Base-by-base conservation (phyloP, 2,329 filamentous ascomycete genomes). In the Cyphellophora europaea region DNA sequence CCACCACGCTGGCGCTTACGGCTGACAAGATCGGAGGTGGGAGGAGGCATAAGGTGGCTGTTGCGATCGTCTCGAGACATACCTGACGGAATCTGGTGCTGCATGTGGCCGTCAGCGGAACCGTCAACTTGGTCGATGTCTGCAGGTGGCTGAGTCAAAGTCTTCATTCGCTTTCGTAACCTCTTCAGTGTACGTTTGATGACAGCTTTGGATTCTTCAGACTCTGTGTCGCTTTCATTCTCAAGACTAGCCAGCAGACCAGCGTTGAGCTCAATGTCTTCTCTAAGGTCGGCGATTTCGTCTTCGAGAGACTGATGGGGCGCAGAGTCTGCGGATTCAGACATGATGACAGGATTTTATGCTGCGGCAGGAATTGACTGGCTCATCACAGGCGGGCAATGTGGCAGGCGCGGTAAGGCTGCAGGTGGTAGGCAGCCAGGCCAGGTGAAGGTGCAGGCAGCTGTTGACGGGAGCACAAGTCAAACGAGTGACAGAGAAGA, bases 1-100 rank as follows among this genome's bases (percentile, higher is more conserved):
- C 41, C 32, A 8, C n/a, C 35, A 37, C 44, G 36, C 15, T 33
- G 40, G 30, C 48, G 41, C 35, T 50, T 50, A 27, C 46, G 35
- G 28, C 35, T 42, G 11, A 30, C 27, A 4, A 44, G 27, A n/a
- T 32, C 35, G 19, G 15, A 29, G 5, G 17, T 30, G 12, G 39
- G 23, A 5, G 19, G 40, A 6, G 32, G 40, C 30, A 30, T 32
- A 11, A 31, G 29, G 27, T 36, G 11, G 16, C 28, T 13, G 28
- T 33, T 17, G 32, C 15, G 27, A 16, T 21, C n/a, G 13, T 38
- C 11, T 10, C 16, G n/a, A n/a, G n/a, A n/a, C n/a, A n/a, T n/a
- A n/a, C n/a, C n/a, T n/a, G n/a, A n/a, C n/a, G n/a, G n/a, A n/a
- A n/a, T n/a, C n/a, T n/a, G n/a, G n/a, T n/a, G n/a, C n/a, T n/a